Evolutionary conservation across 1,284 basidiomycete genomes (phyloP).

Genomic region (Ustilago shanxiensis): DNA sequence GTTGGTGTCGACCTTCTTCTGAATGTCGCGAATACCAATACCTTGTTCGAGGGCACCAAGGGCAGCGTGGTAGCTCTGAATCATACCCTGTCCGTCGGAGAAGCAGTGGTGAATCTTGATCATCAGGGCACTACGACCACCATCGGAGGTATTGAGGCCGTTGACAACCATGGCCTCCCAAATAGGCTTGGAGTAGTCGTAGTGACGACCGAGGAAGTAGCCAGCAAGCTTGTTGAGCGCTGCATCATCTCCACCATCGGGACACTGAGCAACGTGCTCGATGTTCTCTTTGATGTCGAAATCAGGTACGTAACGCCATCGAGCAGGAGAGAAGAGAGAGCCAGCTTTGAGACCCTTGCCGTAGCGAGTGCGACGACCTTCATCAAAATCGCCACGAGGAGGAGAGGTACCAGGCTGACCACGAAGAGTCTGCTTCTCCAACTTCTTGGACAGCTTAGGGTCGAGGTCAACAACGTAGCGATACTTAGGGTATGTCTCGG

Average conservation of each 20-base stretch:
- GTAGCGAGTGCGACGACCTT: constrained; percentile 59
- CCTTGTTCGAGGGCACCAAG: constrained; percentile 61
- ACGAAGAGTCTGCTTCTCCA: constrained; percentile 27
- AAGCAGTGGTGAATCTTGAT: constrained; percentile 70
- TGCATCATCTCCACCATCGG: constrained; percentile 49
- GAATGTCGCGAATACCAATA: constrained; percentile 60
- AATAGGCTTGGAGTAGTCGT: constrained; percentile 67
- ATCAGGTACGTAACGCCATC: constrained; percentile 66
- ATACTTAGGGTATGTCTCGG: constrained; percentile 67
- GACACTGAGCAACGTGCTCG: constrained; percentile 51
- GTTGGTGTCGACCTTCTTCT: constrained; percentile 61
- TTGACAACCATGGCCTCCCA: constrained; percentile 69
- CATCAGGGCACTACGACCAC: constrained; percentile 65
- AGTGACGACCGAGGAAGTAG: constrained; percentile 64
- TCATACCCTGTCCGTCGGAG: constrained; percentile 69
- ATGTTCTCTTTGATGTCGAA: constrained; percentile 68
- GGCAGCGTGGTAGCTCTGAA: constrained; percentile 68
- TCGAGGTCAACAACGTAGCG: constrained; percentile 66
- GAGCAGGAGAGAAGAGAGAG: constrained; percentile 56
- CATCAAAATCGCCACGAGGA: constrained; percentile 31
- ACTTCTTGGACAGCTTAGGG: constrained; percentile 55
- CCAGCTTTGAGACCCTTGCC: constrained; percentile 63
- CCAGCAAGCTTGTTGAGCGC: constrained; percentile 65
- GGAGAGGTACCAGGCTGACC: constrained; percentile 24
- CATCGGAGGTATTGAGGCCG: constrained; percentile 63